phyloP scores from a whole-genome alignment of 1,284 basidiomycete species.

The Taiwanofungus camphoratus region DNA sequence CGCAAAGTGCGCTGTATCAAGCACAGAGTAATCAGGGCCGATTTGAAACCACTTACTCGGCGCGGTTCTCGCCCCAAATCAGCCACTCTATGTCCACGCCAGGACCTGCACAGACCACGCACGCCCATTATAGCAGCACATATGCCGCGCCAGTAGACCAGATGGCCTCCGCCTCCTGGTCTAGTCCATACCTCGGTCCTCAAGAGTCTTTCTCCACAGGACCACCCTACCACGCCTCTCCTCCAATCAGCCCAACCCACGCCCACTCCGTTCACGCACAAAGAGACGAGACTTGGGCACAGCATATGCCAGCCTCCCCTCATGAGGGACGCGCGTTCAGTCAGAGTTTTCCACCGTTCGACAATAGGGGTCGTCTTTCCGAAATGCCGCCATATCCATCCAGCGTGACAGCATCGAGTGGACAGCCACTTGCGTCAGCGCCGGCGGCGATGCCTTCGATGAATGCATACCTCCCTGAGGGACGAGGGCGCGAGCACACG shows the following conservation, averaged over 20 bases:
- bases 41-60: constrained; percentile 14
- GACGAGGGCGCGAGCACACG: constrained; percentile 23
- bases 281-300: constrained; percentile 19
- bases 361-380: constrained; percentile 8
- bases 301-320: constrained; percentile 14
- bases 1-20: constrained; percentile 17
- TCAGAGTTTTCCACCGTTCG: constrained; percentile 11
- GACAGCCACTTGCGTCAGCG: constrained; percentile 23
- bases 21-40: constrained; percentile 14
- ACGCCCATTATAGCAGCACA: constrained; percentile 2
- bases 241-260: constrained; percentile 9
- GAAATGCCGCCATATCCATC: constrained; percentile 17
- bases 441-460: constrained; percentile 20
- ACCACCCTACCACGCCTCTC: constrained; percentile 13
- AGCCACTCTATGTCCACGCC: constrained; percentile 4
- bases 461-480: constrained; percentile 19
- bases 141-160: constrained; percentile 6
- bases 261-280: constrained; percentile 15
- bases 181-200: constrained; percentile 9
- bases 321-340: constrained; percentile 13
- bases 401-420: constrained; percentile 2
- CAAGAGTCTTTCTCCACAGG: constrained; percentile 14
- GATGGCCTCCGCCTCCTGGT: constrained; percentile 17
- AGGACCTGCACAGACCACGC: constrained; percentile 1
- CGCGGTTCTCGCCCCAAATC: constrained; percentile 1